Base-by-base conservation (phyloP, 768 basidiomycete genomes). In the Infundibulicybe gibba region DNA sequence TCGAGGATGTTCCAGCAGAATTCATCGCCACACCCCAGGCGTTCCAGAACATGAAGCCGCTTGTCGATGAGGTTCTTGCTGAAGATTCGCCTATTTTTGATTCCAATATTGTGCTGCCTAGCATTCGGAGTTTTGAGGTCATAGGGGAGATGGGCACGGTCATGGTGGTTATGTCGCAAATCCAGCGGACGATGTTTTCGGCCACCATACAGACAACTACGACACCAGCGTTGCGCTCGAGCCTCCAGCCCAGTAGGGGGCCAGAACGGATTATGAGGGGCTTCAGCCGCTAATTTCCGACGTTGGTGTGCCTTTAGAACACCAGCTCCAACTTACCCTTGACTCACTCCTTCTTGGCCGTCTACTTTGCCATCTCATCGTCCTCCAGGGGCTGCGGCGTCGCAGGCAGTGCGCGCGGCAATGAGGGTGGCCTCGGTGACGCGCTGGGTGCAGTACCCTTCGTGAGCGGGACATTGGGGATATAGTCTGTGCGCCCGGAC, bases 111-210 rank as follows among this genome's bases (percentile, higher is more conserved):
- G 70, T 85, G 33, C 68, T 87, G n/a, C 82, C 82, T 6, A 83
- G 87, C 40, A 79, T 85, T 45, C 80, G 82, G 48, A 94, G 92
- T 61, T 94, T 95, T 74, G 97, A 97, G 65, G 88, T 97, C 9
- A 71, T 97, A 10, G 85, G 90, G 11, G 97, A 99, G 68, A 87
- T 95, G 75, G 90, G 90, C 4, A 87, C 94, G 72, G 84, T 91
- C 11, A 82, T 95, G 61, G 89, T 94, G 20, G 81, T 93, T 20
- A 87, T 97, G 66, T 85, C 88, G 50, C 95, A 97, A 65, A 78
- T 81, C 33, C 86, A 90, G 54, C 79, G 85, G 38, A 66, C 72
- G 6, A 64, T 87, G 50, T 83, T 90, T 42, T 68, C 76, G 13
- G 71, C 83, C 2, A 73, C 81, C 13, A 77, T 95, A 49, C 77